phyloP scores from a whole-genome alignment of 106 monocot genomes.

The Dendrobium huoshanense region DNA sequence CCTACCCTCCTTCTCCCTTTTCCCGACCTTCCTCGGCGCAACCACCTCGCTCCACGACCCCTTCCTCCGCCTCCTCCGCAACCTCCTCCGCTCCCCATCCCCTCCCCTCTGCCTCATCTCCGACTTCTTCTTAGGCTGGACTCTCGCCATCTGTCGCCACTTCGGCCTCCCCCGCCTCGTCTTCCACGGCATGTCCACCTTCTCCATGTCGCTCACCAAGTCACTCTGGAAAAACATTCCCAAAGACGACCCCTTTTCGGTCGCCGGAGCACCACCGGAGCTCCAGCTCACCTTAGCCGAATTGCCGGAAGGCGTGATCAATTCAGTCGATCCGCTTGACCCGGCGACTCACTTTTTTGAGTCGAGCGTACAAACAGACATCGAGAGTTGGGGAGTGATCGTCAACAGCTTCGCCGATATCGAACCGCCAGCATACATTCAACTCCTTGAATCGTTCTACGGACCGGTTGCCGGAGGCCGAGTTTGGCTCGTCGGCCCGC shows the following conservation, averaged over 20 bases:
- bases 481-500: conserved; percentile 14
- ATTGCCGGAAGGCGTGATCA: not conserved
- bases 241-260: not conserved
- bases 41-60: conserved; percentile 6
- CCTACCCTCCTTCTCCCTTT: conserved; percentile 23
- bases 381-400: not conserved
- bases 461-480: conserved; percentile 2
- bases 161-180: conserved; percentile 15
- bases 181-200: conserved; percentile 24
- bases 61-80: not conserved
- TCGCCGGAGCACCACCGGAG: not conserved
- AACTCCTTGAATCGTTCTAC: not conserved
- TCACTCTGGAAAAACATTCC: not conserved
- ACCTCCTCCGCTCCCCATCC: not conserved
- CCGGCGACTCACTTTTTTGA: not conserved
- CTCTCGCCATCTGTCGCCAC: not conserved
- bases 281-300: conserved; percentile 1
- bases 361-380: not conserved
- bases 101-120: conserved; percentile 26
- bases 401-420: conserved; percentile 16
- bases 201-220: conserved; percentile 7
- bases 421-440: not conserved
- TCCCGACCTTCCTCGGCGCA: conserved; percentile 11
- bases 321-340: conserved; percentile 4
- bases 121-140: conserved; percentile 43